These are phyloP conservation scores for Skeletonema grethae DNA, from an alignment of 108 stramenopile genomes.

Conservation along the genomic window DNA sequence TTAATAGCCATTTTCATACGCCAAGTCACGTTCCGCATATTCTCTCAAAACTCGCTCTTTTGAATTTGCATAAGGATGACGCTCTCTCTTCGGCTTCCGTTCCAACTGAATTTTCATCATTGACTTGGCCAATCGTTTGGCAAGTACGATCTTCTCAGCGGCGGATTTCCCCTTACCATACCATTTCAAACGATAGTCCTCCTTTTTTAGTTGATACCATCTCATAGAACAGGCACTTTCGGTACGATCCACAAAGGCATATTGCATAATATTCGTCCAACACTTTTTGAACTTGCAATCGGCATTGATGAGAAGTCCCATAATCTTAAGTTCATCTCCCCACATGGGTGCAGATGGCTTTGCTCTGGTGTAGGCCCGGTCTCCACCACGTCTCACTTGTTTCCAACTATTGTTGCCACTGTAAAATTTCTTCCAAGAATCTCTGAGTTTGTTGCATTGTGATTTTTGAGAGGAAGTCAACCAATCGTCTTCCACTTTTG, in stretches of 20 bases:
- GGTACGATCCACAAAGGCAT: slow-evolving; percentile 15
- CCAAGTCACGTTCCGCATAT: neutral
- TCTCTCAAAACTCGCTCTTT: neutral
- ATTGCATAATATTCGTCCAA: slow-evolving; percentile 24
- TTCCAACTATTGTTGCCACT: slow-evolving; percentile 1
- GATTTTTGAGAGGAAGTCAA: slow-evolving; percentile 5
- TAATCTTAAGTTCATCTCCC: slow-evolving; percentile 9
- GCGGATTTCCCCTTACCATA: neutral
- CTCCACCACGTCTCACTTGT: neutral
- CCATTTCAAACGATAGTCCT: slow-evolving; percentile 10
- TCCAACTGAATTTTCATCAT: neutral
- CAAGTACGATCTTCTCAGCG: neutral
- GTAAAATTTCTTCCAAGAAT: neutral
- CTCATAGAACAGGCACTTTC: slow-evolving; percentile 2
- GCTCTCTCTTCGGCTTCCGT: slow-evolving; percentile 1
- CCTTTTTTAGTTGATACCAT: slow-evolving; percentile 22
- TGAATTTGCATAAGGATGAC: slow-evolving; percentile 5
- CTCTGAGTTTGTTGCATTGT: neutral
- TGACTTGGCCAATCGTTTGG: slow-evolving; percentile 10
- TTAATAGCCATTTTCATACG: neutral
- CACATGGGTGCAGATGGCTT: slow-evolving; percentile 7
- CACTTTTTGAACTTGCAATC: slow-evolving; percentile 23
- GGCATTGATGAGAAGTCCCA: slow-evolving; percentile 25
- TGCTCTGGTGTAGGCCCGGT: neutral
- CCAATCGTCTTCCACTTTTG: slow-evolving; percentile 22